phyloP scores from a whole-genome alignment of 306 rosid species.

The Cucurbita ficifolia region DNA sequence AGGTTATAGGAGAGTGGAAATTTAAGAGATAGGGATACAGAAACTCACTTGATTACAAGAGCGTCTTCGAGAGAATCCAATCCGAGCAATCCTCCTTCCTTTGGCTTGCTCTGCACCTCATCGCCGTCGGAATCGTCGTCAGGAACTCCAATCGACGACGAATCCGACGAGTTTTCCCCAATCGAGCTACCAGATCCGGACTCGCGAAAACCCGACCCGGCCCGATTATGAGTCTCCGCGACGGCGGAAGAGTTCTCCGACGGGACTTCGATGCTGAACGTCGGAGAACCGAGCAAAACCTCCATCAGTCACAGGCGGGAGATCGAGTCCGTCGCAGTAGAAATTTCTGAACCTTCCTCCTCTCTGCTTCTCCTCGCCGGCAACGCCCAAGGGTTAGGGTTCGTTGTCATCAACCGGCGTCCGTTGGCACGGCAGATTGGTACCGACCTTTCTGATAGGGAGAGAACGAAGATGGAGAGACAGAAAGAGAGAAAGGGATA shows the following conservation, averaged over 20 bases:
- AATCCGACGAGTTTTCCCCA: slow-evolving; percentile 5
- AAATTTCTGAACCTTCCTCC: background rate
- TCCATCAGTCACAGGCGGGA: background rate
- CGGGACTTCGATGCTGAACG: background rate
- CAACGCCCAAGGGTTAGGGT: background rate
- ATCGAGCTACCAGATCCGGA: background rate
- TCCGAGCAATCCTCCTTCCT: background rate
- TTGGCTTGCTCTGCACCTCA: background rate
- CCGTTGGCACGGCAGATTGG: slow-evolving; percentile 2
- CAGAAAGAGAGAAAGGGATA: background rate
- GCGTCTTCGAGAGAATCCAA: slow-evolving; percentile 5
- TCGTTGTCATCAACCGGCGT: slow-evolving; percentile 8
- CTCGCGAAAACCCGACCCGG: background rate
- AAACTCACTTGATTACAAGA: slow-evolving; percentile 10
- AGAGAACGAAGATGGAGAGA: background rate
- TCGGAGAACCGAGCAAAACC: slow-evolving; percentile 2
- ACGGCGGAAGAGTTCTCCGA: background rate
- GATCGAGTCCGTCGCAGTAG: background rate
- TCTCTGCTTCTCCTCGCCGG: background rate
- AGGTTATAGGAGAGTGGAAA: background rate
- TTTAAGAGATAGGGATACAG: background rate
- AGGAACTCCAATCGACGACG: slow-evolving; percentile 14
- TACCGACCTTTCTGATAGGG: background rate
- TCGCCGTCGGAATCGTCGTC: slow-evolving; percentile 2
- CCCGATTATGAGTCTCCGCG: background rate